Evolutionary conservation across 495 filamentous ascomycete species (phyloP).

Genomic region (Hamigera avellanea): DNA sequence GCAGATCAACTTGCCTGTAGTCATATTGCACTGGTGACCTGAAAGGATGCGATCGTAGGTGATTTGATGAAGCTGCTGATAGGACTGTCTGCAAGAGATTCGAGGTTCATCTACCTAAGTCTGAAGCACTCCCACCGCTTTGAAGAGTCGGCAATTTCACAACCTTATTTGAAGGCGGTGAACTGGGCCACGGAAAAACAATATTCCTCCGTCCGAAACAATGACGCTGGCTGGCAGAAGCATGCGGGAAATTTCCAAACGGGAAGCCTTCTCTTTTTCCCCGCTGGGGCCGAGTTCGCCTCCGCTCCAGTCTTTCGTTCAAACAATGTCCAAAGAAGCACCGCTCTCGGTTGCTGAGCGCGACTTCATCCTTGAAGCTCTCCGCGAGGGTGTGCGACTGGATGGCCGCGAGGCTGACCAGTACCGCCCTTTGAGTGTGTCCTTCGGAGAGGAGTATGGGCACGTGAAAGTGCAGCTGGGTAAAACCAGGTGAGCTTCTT

Average conservation of each 20-base stretch:
- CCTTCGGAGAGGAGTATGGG: slow-evolving; percentile 84
- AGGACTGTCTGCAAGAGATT: neutral
- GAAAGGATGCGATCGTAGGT: neutral
- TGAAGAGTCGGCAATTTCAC: slow-evolving; percentile 1
- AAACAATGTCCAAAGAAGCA: slow-evolving; percentile 77
- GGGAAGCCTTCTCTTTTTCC: slow-evolving; percentile 11
- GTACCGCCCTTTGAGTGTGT: slow-evolving; percentile 63
- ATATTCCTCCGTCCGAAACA: slow-evolving; percentile 3
- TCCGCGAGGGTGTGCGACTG: slow-evolving; percentile 64
- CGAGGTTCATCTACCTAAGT: slow-evolving; percentile 1
- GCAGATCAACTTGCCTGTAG: slow-evolving; percentile 40
- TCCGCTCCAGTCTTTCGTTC: slow-evolving; percentile 2
- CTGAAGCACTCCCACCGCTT: slow-evolving; percentile 5
- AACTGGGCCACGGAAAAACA: slow-evolving; percentile 1
- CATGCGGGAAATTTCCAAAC: slow-evolving; percentile 9
- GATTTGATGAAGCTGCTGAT: slow-evolving; percentile 1
- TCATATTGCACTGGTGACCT: slow-evolving; percentile 36
- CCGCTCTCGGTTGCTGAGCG: slow-evolving; percentile 71
- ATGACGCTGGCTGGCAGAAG: slow-evolving; percentile 17
- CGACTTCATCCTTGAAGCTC: slow-evolving; percentile 62
- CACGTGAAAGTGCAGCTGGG: slow-evolving; percentile 81
- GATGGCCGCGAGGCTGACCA: slow-evolving; percentile 73
- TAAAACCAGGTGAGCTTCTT: slow-evolving; percentile 66
- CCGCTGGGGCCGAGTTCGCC: slow-evolving; percentile 15
- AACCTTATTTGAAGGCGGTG: slow-evolving; percentile 6